A percentile compares a stretch with the other conserved stretches of the same genome.
These are phyloP conservation scores for Penicillium sclerotiorum DNA, from an alignment of 2,329 filamentous ascomycete genomes.

Conservation along the genomic window DNA sequence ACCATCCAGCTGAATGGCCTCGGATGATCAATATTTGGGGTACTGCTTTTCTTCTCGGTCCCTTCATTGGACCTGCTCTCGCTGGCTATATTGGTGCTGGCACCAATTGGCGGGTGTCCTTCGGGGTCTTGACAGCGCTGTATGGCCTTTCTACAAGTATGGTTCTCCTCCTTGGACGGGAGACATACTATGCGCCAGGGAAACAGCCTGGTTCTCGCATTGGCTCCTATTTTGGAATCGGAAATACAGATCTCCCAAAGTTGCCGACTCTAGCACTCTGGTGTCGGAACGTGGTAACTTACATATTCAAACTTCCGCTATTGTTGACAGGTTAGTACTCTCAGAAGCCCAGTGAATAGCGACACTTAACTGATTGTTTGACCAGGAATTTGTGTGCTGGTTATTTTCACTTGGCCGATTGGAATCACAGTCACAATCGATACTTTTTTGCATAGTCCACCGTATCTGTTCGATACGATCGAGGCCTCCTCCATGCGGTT, in stretches of 20 bases:
- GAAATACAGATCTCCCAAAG: constrained; percentile 34
- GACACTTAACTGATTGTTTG: neutral
- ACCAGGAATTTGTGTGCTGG: constrained; percentile 33
- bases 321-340: constrained; percentile 27
- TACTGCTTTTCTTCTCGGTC: constrained; percentile 41
- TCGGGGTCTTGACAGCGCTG: constrained; percentile 38
- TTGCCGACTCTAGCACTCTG: constrained; percentile 26
- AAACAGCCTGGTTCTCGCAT: constrained; percentile 18
- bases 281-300: constrained; percentile 24
- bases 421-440: constrained; percentile 41
- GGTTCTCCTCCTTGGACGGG: constrained; percentile 37
- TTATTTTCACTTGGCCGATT: constrained; percentile 44
- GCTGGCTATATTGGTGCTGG: constrained; percentile 41
- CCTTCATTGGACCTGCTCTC: constrained; percentile 40
- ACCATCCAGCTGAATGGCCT: constrained; percentile 37
- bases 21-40: constrained; percentile 46
- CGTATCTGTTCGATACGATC: constrained; percentile 39
- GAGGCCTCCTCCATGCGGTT: constrained; percentile 42
- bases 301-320: constrained; percentile 36
- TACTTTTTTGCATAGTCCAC: constrained; percentile 35
- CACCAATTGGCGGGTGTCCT: constrained; percentile 36
- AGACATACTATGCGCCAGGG: constrained; percentile 35
- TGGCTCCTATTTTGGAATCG: constrained; percentile 34
- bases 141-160: constrained; percentile 39
- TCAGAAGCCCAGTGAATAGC: neutral